Base-by-base conservation (phyloP, 106 monocot species). In the Iris macrosiphon region DNA sequence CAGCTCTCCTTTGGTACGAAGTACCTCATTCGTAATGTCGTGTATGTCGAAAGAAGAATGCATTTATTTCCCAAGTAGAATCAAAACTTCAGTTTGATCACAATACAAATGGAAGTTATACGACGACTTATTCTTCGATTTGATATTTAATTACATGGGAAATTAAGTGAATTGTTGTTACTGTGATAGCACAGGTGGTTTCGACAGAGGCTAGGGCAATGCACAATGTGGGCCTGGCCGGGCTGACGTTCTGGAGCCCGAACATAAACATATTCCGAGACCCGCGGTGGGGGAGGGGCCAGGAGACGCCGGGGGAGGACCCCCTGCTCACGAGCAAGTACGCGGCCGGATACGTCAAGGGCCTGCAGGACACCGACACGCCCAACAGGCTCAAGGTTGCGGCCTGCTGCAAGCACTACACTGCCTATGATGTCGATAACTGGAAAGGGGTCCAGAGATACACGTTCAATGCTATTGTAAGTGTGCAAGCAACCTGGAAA, bases 351-450 rank as follows among this genome's bases (percentile, higher is more conserved):
- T 96, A 86, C 21, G 96, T 96, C 33, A 68, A 41, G 20, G 96
- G 96, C 0, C 50, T 96, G 64, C 90, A 96, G 55, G 32, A 79
- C 1, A 29, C 75, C 21, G 75, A 68, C 32, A 76, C 75, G 26
- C 69, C 72, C 6, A 45, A 72, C 33, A 66, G 21, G 38, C 82
- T 96, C 57, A 96, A 96, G 63, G 90, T 96, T 26, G 96, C 80
- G 1, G 86, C 96, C 13, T 96, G 96, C 55, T 96, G 96, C 75
- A 96, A 96, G 80, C 96, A 96, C 42, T 96, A 90, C 75, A 96
- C 90, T 27, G 90, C 96, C 15, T 96, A 96, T 28, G 96, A 96
- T 43, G 3, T 96, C 1, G 96, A 96, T 55, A 96, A 90, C 44
- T 96, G 96, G 96, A 90, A 96, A 40, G 96, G 96, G 7, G 14